Evolutionary conservation across 495 filamentous ascomycete species (phyloP), one percentile per base, ranked within the genome.

Genomic region (Penicilliopsis zonata): DNA sequence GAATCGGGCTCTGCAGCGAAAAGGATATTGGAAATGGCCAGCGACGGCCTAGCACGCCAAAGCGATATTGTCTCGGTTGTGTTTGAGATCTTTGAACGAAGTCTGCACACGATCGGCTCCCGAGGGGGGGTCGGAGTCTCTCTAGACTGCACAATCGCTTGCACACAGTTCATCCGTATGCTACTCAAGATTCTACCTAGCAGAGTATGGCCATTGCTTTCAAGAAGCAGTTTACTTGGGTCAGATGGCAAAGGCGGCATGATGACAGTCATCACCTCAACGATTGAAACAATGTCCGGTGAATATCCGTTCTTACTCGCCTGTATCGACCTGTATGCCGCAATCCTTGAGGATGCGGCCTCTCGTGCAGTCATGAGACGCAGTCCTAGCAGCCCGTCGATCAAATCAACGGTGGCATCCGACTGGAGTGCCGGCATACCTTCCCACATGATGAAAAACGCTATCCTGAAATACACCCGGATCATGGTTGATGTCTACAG

Each of bases 201-300:
- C 27, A 63, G 87, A 36, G 75, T 94, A 2, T 98, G 88, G 88
- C 81, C 86, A 3, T 84, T 87, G 46, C 72, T 98, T 46, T 70
- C 79, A 4, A 68, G 83, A 30, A 92, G 81, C 49, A 67, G 67
- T 25, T 66, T 98, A 15, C 65, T 95, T 28, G 80, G 78, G 21
- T 66, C 70, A 17, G 72, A 81, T 46, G 72, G 80, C 2, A 73
- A 74, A 40, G 79, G 79, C 9, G 80, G 86, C 9, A 68, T 76
- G 28, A 67, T 96, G 37, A 65, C 76, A 15, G 70, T 70, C 18
- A 74, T 95, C 40, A 64, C 92, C 8, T 79, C 75, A 4, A 72
- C 71, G 22, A 66, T 79, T 2, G 90, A 96, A 44, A 69, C 92
- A 34, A 69, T 78, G 10, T 65, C 69, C 12, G 82, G 79, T 18